phyloP scores from a whole-genome alignment of 192 early-diverging fungal genomes.

The Dimargaris cristalligena region DNA sequence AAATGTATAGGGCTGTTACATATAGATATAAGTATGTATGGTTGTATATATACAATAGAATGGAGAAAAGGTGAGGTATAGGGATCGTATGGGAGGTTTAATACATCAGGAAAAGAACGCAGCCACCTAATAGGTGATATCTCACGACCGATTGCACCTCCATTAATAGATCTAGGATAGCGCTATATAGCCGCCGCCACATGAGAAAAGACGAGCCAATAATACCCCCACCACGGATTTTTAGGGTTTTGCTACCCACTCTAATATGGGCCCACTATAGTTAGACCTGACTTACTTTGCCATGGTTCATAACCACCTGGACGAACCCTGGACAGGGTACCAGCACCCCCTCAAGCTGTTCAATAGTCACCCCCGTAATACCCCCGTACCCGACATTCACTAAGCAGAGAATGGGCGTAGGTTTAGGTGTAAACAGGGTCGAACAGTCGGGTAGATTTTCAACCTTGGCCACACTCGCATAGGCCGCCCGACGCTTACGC shows the following conservation, averaged over 20 bases:
- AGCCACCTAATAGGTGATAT: neutral
- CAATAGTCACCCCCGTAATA: conserved; percentile 17
- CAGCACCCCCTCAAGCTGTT: conserved; percentile 20
- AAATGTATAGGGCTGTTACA: conserved; percentile 25
- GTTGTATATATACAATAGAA: neutral
- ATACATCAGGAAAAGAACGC: neutral
- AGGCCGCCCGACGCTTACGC: conserved; percentile 4
- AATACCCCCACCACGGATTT: too few relatives aligned
- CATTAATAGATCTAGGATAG: too few relatives aligned
- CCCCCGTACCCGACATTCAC: conserved; percentile 19
- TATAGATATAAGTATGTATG: neutral
- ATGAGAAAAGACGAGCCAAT: too few relatives aligned
- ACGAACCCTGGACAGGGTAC: conserved; percentile 16
- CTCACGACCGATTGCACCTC: too few relatives aligned
- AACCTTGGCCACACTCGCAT: neutral
- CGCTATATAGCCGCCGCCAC: too few relatives aligned
- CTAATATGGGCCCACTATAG: neutral
- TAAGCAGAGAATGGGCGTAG: conserved; percentile 13
- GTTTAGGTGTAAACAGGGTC: neutral
- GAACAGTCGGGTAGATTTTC: neutral
- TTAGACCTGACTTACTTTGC: conserved; percentile 4
- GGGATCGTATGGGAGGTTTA: neutral
- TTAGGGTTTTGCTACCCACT: neutral
- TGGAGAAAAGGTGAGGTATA: neutral
- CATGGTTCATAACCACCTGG: conserved; percentile 19